These are phyloP conservation scores for Alternaria metachromatica DNA, from an alignment of 2,329 filamentous ascomycete species.

Conservation along the genomic window DNA sequence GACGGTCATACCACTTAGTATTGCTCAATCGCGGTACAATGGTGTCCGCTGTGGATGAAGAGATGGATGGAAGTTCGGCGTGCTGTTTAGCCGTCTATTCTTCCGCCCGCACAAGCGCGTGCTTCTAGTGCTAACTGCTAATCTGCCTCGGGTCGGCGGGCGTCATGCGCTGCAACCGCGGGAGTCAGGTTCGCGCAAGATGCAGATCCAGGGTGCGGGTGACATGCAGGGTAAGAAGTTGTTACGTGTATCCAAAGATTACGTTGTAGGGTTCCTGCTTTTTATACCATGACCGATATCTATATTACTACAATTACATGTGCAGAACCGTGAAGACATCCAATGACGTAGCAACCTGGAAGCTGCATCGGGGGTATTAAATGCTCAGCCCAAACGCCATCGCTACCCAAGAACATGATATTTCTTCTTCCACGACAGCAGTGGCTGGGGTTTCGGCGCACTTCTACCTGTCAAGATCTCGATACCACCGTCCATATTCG, in stretches of 20 bases:
- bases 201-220: neutral
- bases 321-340: neutral
- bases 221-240: neutral
- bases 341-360: neutral
- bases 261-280: neutral
- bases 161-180: conserved; percentile 11
- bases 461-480: neutral
- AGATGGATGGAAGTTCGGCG: conserved; percentile 15
- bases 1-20: conserved; percentile 20
- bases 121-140: conserved; percentile 14
- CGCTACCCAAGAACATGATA: conserved; percentile 10
- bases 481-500: neutral
- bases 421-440: conserved; percentile 12
- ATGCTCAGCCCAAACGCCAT: conserved; percentile 7
- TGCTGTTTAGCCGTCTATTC: conserved; percentile 44
- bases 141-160: conserved; percentile 32
- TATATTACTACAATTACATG: neutral
- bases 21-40: conserved; percentile 22
- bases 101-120: conserved; percentile 30
- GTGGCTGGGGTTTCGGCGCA: neutral
- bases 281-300: neutral
- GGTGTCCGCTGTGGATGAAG: conserved; percentile 19
- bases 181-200: conserved; percentile 1
- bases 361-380: conserved; percentile 1
- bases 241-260: neutral